These are phyloP conservation scores for Bruguiera hainesii DNA, from an alignment of 441 rosid genomes.

Conservation along the genomic window DNA sequence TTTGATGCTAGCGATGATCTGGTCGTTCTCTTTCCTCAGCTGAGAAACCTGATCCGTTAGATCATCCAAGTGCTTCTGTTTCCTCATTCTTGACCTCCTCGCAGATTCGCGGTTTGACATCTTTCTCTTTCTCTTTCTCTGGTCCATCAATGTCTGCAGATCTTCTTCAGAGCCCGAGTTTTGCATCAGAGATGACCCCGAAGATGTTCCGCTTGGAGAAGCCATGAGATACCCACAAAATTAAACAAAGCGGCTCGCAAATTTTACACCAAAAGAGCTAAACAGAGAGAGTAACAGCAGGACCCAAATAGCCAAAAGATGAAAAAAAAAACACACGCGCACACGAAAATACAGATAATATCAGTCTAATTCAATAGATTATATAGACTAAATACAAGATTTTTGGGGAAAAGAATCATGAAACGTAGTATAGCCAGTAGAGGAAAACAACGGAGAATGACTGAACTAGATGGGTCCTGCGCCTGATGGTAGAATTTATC, in stretches of 20 bases:
- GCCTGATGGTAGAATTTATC: constrained; percentile 73
- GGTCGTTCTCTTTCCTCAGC: constrained; percentile 50
- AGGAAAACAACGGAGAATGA: constrained; percentile 97
- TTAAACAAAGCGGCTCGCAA: constrained; percentile 3
- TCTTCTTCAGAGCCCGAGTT: constrained; percentile 74
- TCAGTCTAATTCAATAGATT: background rate
- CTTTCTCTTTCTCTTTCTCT: constrained; percentile 77
- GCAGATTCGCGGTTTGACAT: constrained; percentile 89
- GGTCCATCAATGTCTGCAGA: constrained; percentile 53
- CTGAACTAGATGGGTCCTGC: constrained; percentile 97
- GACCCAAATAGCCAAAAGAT: constrained; percentile 40
- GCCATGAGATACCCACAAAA: constrained; percentile 20
- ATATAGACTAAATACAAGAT: constrained; percentile 20
- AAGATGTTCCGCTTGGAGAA: constrained; percentile 57
- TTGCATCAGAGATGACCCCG: constrained; percentile 42
- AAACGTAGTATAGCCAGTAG: constrained; percentile 91
- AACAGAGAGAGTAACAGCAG: constrained; percentile 28
- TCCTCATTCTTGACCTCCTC: constrained; percentile 91
- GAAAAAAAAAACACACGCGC: constrained; percentile 2
- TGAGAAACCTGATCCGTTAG: constrained; percentile 43
- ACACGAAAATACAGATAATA: background rate
- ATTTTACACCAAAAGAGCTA: constrained; percentile 1
- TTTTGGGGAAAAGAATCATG: constrained; percentile 39
- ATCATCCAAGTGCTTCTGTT: constrained; percentile 78
- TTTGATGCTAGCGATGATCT: constrained; percentile 40